Percentiles rank a stretch among this genome's conserved stretches.
Conservation (phyloP, 176 grass and related monocot species). For the Saccharum officinarum region DNA sequence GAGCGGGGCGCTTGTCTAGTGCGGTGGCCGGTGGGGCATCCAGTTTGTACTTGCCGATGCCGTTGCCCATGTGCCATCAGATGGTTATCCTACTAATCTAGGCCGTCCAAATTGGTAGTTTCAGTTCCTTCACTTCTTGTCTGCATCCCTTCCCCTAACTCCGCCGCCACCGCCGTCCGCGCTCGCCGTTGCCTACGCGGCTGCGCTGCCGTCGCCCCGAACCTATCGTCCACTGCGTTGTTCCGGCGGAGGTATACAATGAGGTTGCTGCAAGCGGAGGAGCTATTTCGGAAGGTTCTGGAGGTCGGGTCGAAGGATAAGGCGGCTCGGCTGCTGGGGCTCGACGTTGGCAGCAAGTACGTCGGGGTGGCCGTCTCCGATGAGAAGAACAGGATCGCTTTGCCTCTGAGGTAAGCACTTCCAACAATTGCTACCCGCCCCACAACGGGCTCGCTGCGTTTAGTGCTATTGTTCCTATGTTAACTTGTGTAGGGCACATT, state of each 20-base stretch:
- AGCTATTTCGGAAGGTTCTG: constrained; percentile 67
- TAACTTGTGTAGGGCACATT: background rate
- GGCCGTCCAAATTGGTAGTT: constrained; percentile 1
- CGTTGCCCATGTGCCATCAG: background rate
- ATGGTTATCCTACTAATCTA: background rate
- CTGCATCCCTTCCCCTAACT: background rate
- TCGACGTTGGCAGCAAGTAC: constrained; percentile 87
- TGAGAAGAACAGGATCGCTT: constrained; percentile 54
- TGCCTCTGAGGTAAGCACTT: constrained; percentile 63
- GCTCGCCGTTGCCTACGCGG: background rate
- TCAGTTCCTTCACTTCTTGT: background rate
- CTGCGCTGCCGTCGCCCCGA: background rate
- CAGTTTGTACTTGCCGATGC: background rate
- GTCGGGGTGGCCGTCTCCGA: constrained; percentile 82
- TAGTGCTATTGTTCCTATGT: background rate
- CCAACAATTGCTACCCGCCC: background rate
- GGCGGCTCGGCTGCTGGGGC: constrained; percentile 58
- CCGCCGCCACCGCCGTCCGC: background rate
- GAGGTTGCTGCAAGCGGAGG: constrained; percentile 63
- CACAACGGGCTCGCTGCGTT: background rate
- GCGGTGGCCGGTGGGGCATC: background rate
- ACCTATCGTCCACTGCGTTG: background rate
- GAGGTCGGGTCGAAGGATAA: constrained; percentile 25
- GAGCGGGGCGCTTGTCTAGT: background rate
- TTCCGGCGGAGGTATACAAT: constrained; percentile 30